A percentile compares a stretch with the other conserved stretches of the same genome.
Evolutionary conservation across 139 green algal genomes (phyloP).

Genomic region (Chlamydomonas asymmetrica): DNA sequence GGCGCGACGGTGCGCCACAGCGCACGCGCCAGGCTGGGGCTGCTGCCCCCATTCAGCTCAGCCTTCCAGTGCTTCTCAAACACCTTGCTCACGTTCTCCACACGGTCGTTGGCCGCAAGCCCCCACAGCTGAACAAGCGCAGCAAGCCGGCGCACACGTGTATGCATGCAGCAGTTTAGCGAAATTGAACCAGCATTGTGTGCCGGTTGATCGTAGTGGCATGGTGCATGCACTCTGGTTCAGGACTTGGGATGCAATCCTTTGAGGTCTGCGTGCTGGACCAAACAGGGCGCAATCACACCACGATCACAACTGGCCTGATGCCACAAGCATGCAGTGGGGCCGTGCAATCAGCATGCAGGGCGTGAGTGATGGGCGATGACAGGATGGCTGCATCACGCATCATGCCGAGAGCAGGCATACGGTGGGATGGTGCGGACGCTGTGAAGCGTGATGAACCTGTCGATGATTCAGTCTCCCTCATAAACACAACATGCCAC

Average conservation of each 20-base stretch:
- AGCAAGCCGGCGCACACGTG: constrained; percentile 41
- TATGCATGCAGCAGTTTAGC: constrained; percentile 34
- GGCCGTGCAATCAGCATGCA: no score
- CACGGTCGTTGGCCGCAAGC: constrained; percentile 43
- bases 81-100: constrained; percentile 16
- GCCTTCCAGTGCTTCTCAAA: constrained; percentile 41
- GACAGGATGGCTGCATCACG: no score
- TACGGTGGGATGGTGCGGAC: no score
- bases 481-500: no score
- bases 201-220: background rate
- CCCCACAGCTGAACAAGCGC: constrained; percentile 61
- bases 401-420: no score
- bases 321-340: no score
- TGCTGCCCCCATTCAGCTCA: constrained; percentile 16
- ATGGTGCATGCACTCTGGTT: background rate
- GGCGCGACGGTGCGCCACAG: constrained; percentile 21
- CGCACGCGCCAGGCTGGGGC: constrained; percentile 5
- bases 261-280: background rate
- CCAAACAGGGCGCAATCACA: background rate
- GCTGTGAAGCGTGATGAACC: no score
- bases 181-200: background rate
- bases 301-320: no score
- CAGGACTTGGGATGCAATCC: background rate
- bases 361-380: no score
- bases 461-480: no score